Base-by-base conservation (phyloP, 2,329 filamentous ascomycete genomes). In the Hymenoscyphus occultus region DNA sequence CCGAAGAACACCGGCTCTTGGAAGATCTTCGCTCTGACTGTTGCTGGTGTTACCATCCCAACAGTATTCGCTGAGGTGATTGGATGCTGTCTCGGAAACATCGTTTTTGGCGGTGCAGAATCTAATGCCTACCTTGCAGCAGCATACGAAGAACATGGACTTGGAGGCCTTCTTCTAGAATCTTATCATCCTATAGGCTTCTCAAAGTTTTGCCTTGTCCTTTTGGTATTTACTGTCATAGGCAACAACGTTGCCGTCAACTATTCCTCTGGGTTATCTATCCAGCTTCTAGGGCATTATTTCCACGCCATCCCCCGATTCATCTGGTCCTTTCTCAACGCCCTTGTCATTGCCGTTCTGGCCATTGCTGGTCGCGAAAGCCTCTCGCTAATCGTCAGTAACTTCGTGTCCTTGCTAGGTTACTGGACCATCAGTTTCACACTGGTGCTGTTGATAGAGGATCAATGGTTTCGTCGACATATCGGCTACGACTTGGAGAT, bases 161-260 rank as follows among this genome's bases (percentile, higher is more conserved):
- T 84, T 1, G 81, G 82, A 22, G 81, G 80, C 65, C 74, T 83
- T 4, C 77, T 84, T 65, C 74, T 78, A 31, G 75, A 77, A 54
- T 77, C 80, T 70, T 78, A 80, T 22, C 76, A 81, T 66, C 81
- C 81, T 0, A 68, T 74, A 7, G 78, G 78, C 28, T 83, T 81
- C 69, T 79, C 80, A 39, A 82, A 83, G 64, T 79, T 83, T 70
- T 77, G 79, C 57, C 77, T 75, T n/a, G 71, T 74, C 14, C 64
- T 75, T 16, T 67, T 74, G 40, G 69, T 71, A 28, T 75, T 75
- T 68, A 73, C 73, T 31, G 73, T 75, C 19, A 56, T 75, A 2
- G 73, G 73, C 16, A 75, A 75, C 62, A 75, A 74, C 42, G 67
- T 74, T 2, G 73, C 72, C 10, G 68, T 74, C 28, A 73, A 73